Evolutionary conservation across 2,329 filamentous ascomycete genomes (phyloP).

Genomic region (Mycosphaerella arachidis): DNA sequence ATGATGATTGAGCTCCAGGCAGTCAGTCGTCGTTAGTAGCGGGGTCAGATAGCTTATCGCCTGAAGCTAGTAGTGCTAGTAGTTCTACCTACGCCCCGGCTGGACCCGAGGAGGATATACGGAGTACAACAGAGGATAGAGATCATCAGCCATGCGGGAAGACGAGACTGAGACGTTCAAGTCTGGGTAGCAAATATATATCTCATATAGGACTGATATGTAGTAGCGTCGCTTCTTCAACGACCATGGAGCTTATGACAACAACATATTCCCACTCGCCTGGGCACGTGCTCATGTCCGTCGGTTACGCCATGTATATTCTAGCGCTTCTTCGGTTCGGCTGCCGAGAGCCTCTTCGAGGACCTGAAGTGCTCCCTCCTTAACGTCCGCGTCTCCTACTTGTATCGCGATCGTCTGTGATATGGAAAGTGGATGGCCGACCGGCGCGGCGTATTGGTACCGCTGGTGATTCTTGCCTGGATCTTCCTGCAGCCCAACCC

Average conservation of each 20-base stretch:
- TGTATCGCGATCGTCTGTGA: not conserved
- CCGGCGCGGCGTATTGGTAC: constrained; percentile 43
- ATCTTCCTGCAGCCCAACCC: constrained; percentile 50
- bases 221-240: too few species aligned
- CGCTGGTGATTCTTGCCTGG: constrained; percentile 51
- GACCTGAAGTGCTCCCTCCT: not conserved
- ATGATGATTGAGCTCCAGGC: not conserved
- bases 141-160: too few species aligned
- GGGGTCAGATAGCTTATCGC: not conserved
- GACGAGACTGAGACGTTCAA: too few species aligned
- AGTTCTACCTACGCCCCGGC: not conserved
- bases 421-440: constrained; percentile 33
- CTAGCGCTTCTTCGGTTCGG: not conserved
- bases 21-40: not conserved
- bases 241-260: too few species aligned
- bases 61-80: too few species aligned
- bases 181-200: too few species aligned
- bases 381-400: not conserved
- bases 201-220: too few species aligned
- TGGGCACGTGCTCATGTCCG: not conserved
- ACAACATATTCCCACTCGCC: not conserved
- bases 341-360: not conserved
- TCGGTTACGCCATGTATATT: not conserved
- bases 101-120: not conserved
- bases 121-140: not conserved